A percentile compares a stretch with the other conserved stretches of the same genome.
Conservation (phyloP, 768 basidiomycete genomes). For the Hypsizygus marmoreus region DNA sequence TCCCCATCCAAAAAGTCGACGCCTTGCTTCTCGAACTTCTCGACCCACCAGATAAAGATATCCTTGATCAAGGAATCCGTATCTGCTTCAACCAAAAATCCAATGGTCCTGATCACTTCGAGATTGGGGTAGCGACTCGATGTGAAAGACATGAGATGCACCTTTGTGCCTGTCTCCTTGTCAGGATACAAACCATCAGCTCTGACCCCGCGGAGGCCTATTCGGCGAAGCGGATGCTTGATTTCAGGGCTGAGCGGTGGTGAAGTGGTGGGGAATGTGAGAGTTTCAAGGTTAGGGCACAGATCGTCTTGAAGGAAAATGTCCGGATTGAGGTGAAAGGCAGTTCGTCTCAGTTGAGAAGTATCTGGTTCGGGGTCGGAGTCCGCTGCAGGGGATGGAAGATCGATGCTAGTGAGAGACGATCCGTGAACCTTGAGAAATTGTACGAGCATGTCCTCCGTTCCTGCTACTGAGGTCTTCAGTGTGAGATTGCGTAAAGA, state of each 20-base stretch:
- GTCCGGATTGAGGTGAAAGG: conserved; percentile 38
- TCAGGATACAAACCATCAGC: conserved; percentile 46
- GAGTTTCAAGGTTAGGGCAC: conserved; percentile 47
- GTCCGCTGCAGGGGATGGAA: conserved; percentile 37
- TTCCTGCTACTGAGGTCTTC: conserved; percentile 24
- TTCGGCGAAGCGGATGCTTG: conserved; percentile 43
- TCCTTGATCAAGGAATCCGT: conserved; percentile 45
- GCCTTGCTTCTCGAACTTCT: conserved; percentile 49
- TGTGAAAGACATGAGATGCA: conserved; percentile 45
- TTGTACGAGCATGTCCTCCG: conserved; percentile 26
- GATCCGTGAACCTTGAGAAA: conserved; percentile 46
- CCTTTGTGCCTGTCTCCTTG: conserved; percentile 34
- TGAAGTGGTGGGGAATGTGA: conserved; percentile 43
- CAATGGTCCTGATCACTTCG: conserved; percentile 48
- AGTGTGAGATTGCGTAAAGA: conserved; percentile 44
- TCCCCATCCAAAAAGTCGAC: conserved; percentile 57
- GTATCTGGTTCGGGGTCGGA: conserved; percentile 34
- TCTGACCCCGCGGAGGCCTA: conserved; percentile 46
- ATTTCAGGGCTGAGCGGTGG: conserved; percentile 27
- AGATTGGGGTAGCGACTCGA: conserved; percentile 44
- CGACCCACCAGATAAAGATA: conserved; percentile 57
- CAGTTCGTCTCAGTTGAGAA: conserved; percentile 22
- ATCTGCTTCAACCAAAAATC: conserved; percentile 48
- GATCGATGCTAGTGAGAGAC: conserved; percentile 40
- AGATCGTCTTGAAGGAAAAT: conserved; percentile 42